Evolutionary conservation across 75 land plant species (phyloP).

Genomic region (Cupressus sempervirens): DNA sequence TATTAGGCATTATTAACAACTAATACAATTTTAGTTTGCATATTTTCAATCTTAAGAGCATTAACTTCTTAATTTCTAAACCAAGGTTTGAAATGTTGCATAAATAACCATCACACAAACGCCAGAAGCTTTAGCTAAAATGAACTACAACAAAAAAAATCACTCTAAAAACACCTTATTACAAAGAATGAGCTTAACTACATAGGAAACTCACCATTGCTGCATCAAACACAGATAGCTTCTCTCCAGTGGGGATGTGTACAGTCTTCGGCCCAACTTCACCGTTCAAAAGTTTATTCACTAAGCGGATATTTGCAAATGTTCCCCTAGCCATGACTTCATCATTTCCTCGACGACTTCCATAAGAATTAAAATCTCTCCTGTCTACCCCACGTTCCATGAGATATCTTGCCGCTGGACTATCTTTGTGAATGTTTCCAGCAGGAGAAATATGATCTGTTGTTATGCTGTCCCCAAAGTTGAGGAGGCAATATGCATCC

Average conservation of each 20-base stretch:
- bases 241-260: conserved; percentile 88
- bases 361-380: conserved; percentile 92
- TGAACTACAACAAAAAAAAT: too few species aligned
- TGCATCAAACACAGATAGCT: conserved; percentile 76
- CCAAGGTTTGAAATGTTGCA: too few species aligned
- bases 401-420: conserved; percentile 89
- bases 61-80: too few species aligned
- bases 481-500: conserved; percentile 84
- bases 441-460: conserved; percentile 96
- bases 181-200: neutral
- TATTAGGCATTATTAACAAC: too few species aligned
- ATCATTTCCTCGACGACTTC: conserved; percentile 98
- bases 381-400: conserved; percentile 79
- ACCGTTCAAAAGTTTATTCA: conserved; percentile 84
- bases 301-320: conserved; percentile 91
- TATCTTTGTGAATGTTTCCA: conserved; percentile 89
- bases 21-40: too few species aligned
- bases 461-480: conserved; percentile 88
- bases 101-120: too few species aligned
- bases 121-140: too few species aligned
- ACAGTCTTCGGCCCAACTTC: conserved; percentile 92
- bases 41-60: too few species aligned
- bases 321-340: conserved; percentile 95
- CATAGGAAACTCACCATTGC: conserved; percentile 53
- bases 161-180: neutral